Base-by-base conservation (phyloP, 495 filamentous ascomycete species). In the Aspergillus haitiensis region DNA sequence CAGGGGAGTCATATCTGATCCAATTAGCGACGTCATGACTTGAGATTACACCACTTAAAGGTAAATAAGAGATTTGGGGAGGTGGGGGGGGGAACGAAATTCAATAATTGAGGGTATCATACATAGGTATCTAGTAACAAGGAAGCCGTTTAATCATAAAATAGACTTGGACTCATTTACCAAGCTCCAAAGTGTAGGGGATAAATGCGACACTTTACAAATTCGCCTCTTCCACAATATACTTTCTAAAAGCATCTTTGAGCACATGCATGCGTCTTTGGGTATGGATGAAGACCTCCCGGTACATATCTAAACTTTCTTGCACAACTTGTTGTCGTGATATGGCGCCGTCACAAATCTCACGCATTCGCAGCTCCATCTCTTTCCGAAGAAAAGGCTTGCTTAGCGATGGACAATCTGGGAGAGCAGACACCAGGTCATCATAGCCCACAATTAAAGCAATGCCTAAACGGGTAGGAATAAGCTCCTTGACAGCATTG, bases 311-410 rank as follows among this genome's bases (percentile, higher is more conserved):
- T 42, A 98, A 71, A 65, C 86, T 95, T 70, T 93, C 84, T 48
- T 85, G 78, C 32, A 98, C 83, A 21, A 98, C 87, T 27, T 84
- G 84, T 37, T 82, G 81, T 44, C 85, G 86, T 11, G 86, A 86
- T 56, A 85, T 86, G 15, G 81, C 82, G n/a, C 95, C 95, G 54
- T 90, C 91, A 72, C 94, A 97, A 50, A 98, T 96, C 55, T 89
- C 89, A 67, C 91, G 91, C 93, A 98, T 95, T 63, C 89, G 87
- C 57, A 88, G 72, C 72, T 98, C 94, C 92, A 96, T 96, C 78
- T 98, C 93, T 72, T 98, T 98, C 31, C 94, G 84, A 44, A 98
- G 77, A 70, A 98, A 98, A n/a, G 94, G 94, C 72, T 98, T 98
- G 66, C 91, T 89, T 13, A 98, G 81, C 57, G 90, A 95, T 16